Percentiles rank a stretch among this genome's conserved stretches.
Conservation (phyloP, 306 rosid species). For the Malus sylvestris region DNA sequence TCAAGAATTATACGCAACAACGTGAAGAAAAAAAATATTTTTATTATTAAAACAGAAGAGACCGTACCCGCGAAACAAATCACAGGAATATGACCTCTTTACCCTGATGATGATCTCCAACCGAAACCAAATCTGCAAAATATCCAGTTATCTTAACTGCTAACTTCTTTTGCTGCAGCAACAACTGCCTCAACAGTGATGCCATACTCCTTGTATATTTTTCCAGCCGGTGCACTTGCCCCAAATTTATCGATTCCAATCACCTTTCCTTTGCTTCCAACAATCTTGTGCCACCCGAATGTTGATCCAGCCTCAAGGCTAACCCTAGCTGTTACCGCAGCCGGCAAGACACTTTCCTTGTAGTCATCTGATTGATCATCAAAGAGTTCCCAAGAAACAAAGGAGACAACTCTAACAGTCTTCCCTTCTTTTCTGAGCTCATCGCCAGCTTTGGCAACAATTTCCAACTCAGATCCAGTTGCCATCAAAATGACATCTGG, state of each 20-base stretch:
- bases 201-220: slow-evolving; percentile 82
- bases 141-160: slow-evolving; percentile 7
- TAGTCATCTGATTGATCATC: slow-evolving; percentile 78
- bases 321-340: slow-evolving; percentile 82
- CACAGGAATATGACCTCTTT: slow-evolving; percentile 19
- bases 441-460: slow-evolving; percentile 80
- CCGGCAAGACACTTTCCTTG: slow-evolving; percentile 93
- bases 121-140: slow-evolving; percentile 18
- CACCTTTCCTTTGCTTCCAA: slow-evolving; percentile 81
- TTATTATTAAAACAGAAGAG: slow-evolving; percentile 35
- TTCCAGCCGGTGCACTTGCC: slow-evolving; percentile 97
- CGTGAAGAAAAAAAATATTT: slow-evolving; percentile 28
- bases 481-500: slow-evolving; percentile 90
- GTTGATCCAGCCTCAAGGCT: slow-evolving; percentile 97
- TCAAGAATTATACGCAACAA: slow-evolving; percentile 29
- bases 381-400: slow-evolving; percentile 91
- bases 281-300: slow-evolving; percentile 85
- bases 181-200: slow-evolving; percentile 86
- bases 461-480: slow-evolving; percentile 97
- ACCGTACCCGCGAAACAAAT: slow-evolving; percentile 27
- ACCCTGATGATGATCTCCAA: slow-evolving; percentile 15
- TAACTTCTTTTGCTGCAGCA: slow-evolving; percentile 73
- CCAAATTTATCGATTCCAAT: slow-evolving; percentile 91
- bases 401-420: slow-evolving; percentile 82
- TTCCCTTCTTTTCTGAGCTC: slow-evolving; percentile 91